phyloP scores from a whole-genome alignment of 2,329 filamentous ascomycete species.

The Lachnellula cervina region DNA sequence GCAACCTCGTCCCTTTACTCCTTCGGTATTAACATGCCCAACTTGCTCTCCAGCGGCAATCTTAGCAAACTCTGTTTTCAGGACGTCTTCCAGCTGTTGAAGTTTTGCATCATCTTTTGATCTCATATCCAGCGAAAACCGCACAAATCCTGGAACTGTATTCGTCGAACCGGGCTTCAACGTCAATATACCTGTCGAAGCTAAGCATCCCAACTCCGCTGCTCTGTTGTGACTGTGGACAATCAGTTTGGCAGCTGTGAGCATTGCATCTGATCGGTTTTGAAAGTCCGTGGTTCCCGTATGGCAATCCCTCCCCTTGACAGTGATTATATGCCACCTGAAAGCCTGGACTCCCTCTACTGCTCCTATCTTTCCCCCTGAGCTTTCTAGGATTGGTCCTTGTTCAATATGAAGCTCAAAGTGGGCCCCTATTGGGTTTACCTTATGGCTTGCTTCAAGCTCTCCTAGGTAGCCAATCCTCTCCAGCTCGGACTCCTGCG shows the following conservation, averaged over 20 bases:
- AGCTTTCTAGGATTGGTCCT: constrained; percentile 66
- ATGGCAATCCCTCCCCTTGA: constrained; percentile 64
- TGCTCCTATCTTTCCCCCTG: constrained; percentile 59
- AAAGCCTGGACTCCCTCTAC: constrained; percentile 72
- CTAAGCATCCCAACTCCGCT: constrained; percentile 53
- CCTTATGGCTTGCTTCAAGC: constrained; percentile 50
- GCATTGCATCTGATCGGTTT: constrained; percentile 62
- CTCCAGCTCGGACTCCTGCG: constrained; percentile 63
- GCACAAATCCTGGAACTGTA: constrained; percentile 64
- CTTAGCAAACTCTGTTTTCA: constrained; percentile 52
- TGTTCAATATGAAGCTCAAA: constrained; percentile 87
- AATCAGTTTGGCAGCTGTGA: constrained; percentile 64
- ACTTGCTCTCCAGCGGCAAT: constrained; percentile 56
- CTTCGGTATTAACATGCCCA: constrained; percentile 39
- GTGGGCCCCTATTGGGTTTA: constrained; percentile 66
- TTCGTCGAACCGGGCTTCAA: constrained; percentile 66
- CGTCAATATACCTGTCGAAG: constrained; percentile 62
- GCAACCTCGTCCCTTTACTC: constrained; percentile 45
- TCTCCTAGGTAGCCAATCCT: constrained; percentile 66
- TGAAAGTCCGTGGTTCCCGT: constrained; percentile 69
- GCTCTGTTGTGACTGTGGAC: constrained; percentile 60
- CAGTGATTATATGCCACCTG: constrained; percentile 65
- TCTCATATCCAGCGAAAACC: constrained; percentile 65
- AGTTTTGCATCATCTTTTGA: constrained; percentile 52
- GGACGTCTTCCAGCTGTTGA: constrained; percentile 49